Base-by-base conservation (phyloP, 108 stramenopile species). In the Pseudonitzschia pungens region DNA sequence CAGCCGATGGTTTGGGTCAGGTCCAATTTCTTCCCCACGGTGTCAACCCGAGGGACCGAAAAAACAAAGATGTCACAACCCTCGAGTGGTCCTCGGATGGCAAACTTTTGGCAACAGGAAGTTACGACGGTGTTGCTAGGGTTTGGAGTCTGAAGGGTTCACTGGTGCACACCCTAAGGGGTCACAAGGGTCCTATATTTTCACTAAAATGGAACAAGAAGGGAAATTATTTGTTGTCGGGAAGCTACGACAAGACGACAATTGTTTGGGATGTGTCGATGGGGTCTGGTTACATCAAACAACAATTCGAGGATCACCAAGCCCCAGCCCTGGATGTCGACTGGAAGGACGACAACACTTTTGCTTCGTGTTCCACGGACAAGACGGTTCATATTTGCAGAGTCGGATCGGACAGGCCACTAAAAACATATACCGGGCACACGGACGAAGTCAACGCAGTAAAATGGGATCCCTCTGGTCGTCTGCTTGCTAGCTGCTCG, bases 21-120 rank as follows among this genome's bases (percentile, higher is more conserved):
- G 90, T 92, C 31, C 81, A 85, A 55, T 68, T 96, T 50, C 84
- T 98, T 18, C 94, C 92, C 32, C 97, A 98, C 72, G 93, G 92
- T 0, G 72, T 74, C 20, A 81, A 90, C 40, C 82, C 88, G 21
- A 68, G 74, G 21, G 96, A 97, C 68, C 78, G 85, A 68, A 96
- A 96, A 87, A 96, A 96, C 77, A 96, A 96, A 73, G 97, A 98
- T 77, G 97, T 98, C 5, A 98, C 96, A 8, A 97, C 96, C 8
- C 71, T 98, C 54, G 95, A 97, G 79, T 98, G 97, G 97, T 93
- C 92, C 6, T 89, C 94, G n/a, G 89, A 86, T 64, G 97, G 97
- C 28, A 83, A 87, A 48, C 78, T 92, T 16, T 81, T 98, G 44
- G 97, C 97, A 28, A 97, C 97, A 0, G 97, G 96, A 58, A 93